Base-by-base conservation (phyloP, 2,329 filamentous ascomycete genomes). In the Epichloe uncinata region DNA sequence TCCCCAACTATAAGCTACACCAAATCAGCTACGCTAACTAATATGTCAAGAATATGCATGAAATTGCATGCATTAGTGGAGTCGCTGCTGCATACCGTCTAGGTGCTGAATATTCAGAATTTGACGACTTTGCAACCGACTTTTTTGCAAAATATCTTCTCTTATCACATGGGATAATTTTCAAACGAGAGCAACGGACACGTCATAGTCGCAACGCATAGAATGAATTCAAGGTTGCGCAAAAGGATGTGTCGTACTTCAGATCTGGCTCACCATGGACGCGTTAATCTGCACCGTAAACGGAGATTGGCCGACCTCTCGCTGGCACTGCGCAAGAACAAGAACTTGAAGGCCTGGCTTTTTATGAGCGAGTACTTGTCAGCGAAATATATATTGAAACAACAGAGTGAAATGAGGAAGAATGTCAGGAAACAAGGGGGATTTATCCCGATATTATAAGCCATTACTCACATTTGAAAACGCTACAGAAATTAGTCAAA, bases 61-160 rank as follows among this genome's bases (percentile, higher is more conserved):
- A 87, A 58, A 71, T 85, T 9, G 84, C 84, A 1, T 81, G 81
- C 50, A 81, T 87, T 46, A 80, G 76, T 50, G 83, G 84, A 0
- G 84, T 87, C 44, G 79, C 82, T 4, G 84, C 83, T 2, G 84
- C 83, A 0, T 84, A 84, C 49, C 75, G 79, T 44, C 67, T 87
- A 0, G 84, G 84, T 0, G 84, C 82, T 0, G 68, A 72, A 2
- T 87, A 87, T 57, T 69, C 70, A 2, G 76, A 75, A 52, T 70
- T 84, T 13, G 79, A 84, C 57, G 69, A 74, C 66, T 63, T 73
- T 54, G 71, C 69, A 0, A 66, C 72, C 52, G 65, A 72, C 42
- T 69, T 74, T 53, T 73, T 74, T 49, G 61, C 64, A 46, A 74
- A 74, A 51, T 74, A 73, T 53, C 55, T 74, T 3, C 52, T 71